These are phyloP conservation scores for Polytrichum commune DNA, from an alignment of 225 moss, liverwort and hornwort genomes.

Conservation along the genomic window DNA sequence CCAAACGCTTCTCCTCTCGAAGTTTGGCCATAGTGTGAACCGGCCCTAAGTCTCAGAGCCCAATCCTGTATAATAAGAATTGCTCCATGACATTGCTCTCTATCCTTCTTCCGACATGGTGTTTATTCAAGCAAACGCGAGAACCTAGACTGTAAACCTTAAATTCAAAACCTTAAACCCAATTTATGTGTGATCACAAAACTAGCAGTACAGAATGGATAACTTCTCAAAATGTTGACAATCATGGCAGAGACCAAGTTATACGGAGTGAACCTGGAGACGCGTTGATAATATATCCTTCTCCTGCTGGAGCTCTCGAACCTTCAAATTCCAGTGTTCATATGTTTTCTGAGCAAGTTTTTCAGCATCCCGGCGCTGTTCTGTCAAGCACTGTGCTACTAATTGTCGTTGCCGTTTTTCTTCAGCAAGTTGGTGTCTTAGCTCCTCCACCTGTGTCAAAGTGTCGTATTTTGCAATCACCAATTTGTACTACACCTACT, in stretches of 20 bases:
- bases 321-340: constrained; percentile 48
- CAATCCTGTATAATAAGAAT: no score
- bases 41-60: no score
- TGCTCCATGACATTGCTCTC: no score
- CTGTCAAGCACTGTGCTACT: constrained; percentile 34
- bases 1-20: no score
- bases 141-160: no score
- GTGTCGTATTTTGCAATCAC: neutral
- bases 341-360: constrained; percentile 38
- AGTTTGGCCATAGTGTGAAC: no score
- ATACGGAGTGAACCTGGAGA: constrained; percentile 50
- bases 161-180: no score
- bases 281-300: constrained; percentile 60
- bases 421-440: constrained; percentile 33
- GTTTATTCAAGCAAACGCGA: no score
- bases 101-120: no score
- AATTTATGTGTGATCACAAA: no score
- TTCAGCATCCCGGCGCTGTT: constrained; percentile 41
- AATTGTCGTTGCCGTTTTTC: constrained; percentile 36
- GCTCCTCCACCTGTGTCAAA: constrained; percentile 35
- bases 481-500: neutral
- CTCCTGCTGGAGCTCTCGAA: constrained; percentile 68
- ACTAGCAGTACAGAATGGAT: no score
- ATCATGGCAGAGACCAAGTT: neutral
- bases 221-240: no score